Conservation (phyloP, 768 basidiomycete genomes). For the Stropharia rugosoannulata region DNA sequence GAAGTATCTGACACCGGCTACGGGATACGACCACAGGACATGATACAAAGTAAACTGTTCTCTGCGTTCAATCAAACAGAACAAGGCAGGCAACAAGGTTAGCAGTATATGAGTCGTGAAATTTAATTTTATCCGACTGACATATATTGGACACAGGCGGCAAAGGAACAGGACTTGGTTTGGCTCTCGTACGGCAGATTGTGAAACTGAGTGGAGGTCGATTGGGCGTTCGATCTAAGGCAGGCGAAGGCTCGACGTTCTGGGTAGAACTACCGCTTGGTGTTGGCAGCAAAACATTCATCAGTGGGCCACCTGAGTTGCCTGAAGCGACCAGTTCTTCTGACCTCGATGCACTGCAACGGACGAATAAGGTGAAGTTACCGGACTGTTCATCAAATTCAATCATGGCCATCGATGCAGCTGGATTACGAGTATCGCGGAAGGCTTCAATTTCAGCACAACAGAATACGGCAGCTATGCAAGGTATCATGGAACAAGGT, state of each 20-base stretch:
- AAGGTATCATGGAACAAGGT: conserved; percentile 60
- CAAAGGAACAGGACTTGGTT: conserved; percentile 71
- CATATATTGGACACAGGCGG: conserved; percentile 37
- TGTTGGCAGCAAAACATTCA: conserved; percentile 56
- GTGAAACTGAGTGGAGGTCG: conserved; percentile 75
- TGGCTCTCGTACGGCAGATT: conserved; percentile 78
- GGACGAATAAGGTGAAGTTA: conserved; percentile 11
- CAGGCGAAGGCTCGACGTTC: conserved; percentile 77
- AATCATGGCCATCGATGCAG: conserved; percentile 26
- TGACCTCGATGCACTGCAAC: conserved; percentile 25
- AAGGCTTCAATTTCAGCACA: conserved; percentile 22
- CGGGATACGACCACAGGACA: conserved; percentile 54
- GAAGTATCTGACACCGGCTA: conserved; percentile 77
- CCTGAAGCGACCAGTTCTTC: conserved; percentile 23
- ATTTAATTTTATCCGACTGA: conserved; percentile 2
- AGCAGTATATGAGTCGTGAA: neutral
- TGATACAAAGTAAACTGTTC: conserved; percentile 69
- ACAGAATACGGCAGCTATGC: conserved; percentile 47
- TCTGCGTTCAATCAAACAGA: conserved; percentile 81
- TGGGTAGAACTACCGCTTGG: conserved; percentile 87
- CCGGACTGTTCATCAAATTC: conserved; percentile 14
- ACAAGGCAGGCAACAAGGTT: conserved; percentile 68
- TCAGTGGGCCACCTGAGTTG: conserved; percentile 18
- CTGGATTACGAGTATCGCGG: conserved; percentile 21
- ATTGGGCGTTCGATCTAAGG: conserved; percentile 64